These are phyloP conservation scores for Calocera cornea DNA, from an alignment of 768 basidiomycete genomes.

Conservation along the genomic window DNA sequence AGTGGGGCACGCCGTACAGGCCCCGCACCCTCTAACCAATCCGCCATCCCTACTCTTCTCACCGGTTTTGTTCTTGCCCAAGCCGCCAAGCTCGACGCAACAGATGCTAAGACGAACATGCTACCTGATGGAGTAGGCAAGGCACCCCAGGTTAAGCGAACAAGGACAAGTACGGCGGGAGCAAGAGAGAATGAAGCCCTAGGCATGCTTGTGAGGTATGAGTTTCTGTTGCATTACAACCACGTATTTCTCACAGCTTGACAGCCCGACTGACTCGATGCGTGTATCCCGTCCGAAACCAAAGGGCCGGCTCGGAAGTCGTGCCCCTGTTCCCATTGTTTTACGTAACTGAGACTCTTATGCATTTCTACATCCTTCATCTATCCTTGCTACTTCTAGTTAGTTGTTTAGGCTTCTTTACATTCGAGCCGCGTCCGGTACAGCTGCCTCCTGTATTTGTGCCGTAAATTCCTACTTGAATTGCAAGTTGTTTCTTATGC, in stretches of 20 bases:
- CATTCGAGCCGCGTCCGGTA: not conserved
- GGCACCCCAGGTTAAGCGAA: not conserved
- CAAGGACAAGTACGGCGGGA: not conserved
- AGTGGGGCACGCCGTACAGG: not conserved
- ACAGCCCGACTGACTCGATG: not conserved
- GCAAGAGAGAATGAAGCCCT: not conserved
- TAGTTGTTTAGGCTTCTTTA: not conserved
- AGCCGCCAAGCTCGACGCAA: not conserved
- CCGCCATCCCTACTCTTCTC: not conserved
- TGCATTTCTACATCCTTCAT: not conserved
- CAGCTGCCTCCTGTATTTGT: not conserved
- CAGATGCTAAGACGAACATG: not conserved
- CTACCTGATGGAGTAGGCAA: not conserved
- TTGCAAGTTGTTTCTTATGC: not conserved
- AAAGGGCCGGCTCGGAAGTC: not conserved
- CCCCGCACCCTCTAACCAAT: not conserved
- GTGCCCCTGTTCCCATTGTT: not conserved
- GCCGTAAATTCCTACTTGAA: not conserved
- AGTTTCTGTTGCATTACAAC: not conserved
- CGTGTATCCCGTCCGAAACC: not conserved
- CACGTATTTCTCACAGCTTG: not conserved
- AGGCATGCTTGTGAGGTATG: not conserved
- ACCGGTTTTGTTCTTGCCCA: not conserved
- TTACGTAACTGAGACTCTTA: not conserved
- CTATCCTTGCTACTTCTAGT: not conserved